These are phyloP conservation scores for Aspergillus neotritici DNA, from an alignment of 2,329 filamentous ascomycete genomes.

Conservation along the genomic window DNA sequence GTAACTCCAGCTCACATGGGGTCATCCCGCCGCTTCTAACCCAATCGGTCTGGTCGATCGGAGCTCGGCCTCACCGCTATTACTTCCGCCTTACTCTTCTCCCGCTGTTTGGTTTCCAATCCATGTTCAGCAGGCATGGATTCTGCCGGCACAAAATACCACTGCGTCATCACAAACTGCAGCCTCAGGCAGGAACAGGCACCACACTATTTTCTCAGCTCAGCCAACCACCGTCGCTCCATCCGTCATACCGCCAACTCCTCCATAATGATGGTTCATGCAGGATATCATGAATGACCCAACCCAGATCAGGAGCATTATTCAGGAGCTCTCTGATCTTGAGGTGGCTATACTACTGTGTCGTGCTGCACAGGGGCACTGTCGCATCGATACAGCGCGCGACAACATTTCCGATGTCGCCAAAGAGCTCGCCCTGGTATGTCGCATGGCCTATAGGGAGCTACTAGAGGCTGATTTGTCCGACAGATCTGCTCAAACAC, in stretches of 20 bases:
- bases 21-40: neutral
- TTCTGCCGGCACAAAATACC: no score
- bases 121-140: no score
- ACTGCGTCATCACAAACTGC: no score
- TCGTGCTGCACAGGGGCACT: constrained; percentile 76
- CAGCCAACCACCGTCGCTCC: neutral
- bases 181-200: no score
- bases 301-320: constrained; percentile 53
- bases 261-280: constrained; percentile 10
- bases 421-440: constrained; percentile 66
- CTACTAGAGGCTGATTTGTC: neutral
- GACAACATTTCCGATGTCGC: constrained; percentile 62
- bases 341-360: constrained; percentile 81
- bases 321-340: constrained; percentile 76
- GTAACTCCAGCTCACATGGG: constrained; percentile 12
- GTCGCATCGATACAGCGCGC: constrained; percentile 70
- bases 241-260: neutral
- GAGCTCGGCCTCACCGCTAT: no score
- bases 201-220: no score
- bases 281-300: constrained; percentile 19
- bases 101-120: no score
- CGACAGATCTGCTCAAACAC: constrained; percentile 59
- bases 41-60: no score
- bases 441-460: neutral
- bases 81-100: no score